phyloP scores from a whole-genome alignment of 139 green algal species.

The Chlorella sp. region DNA sequence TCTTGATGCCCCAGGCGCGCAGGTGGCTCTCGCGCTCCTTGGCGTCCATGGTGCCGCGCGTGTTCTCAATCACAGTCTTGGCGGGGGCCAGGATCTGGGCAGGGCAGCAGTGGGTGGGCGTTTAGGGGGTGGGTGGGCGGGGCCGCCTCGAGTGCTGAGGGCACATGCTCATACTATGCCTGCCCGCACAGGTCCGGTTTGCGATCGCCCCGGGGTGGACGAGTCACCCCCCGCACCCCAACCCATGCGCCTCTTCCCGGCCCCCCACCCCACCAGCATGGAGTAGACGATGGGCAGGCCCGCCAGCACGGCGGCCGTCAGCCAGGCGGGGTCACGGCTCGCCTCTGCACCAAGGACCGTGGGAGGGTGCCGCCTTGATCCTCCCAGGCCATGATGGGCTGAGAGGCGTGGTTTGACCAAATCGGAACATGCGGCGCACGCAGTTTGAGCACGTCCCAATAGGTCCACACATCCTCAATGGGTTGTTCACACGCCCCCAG shows the following conservation, averaged over 20 bases:
- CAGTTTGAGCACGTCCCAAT: no score
- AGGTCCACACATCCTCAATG: no score
- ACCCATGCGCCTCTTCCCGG: background rate
- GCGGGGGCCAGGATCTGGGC: constrained; percentile 17
- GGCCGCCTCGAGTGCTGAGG: no score
- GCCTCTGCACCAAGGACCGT: background rate
- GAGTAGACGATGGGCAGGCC: constrained; percentile 25
- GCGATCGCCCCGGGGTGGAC: no score
- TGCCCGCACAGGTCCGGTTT: background rate
- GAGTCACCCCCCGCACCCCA: background rate
- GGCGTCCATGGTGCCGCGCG: background rate
- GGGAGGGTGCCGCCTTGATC: no score
- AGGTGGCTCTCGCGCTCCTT: constrained; percentile 8
- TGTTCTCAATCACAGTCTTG: constrained; percentile 15
- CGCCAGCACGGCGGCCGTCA: constrained; percentile 12
- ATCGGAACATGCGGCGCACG: no score
- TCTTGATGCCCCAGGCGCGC: constrained; percentile 26
- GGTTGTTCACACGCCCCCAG: no score
- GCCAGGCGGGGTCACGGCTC: constrained; percentile 27
- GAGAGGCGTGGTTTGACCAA: no score
- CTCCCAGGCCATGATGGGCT: no score
- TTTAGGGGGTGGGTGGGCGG: background rate
- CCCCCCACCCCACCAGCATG: constrained; percentile 4
- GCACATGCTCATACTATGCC: background rate
- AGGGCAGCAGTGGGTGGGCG: background rate